Base-by-base conservation (phyloP, 805 yeast species). In the Yarrowia sp. region DNA sequence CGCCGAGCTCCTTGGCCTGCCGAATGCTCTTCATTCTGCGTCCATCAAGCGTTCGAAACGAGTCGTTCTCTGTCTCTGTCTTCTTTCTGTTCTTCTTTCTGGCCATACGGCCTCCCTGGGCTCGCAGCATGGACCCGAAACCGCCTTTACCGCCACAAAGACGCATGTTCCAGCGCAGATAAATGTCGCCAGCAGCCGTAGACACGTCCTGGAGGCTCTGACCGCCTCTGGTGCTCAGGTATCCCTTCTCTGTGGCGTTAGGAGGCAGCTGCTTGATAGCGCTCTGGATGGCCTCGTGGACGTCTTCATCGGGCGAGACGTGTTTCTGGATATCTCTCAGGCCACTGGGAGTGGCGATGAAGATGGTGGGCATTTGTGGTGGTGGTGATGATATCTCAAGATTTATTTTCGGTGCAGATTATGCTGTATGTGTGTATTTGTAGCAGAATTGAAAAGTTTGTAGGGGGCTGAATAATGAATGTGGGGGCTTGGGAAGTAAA, bases 61-160 rank as follows among this genome's bases (percentile, higher is more conserved):
- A 66, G 62, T 77, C 79, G 42, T 58, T 68, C 7, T 73, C 72
- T 14, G 51, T 61, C 21, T 65, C 64, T 13, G 68, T 67, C 56
- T 63, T 69, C 14, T 65, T 66, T 10, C 65, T 61, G 44, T 66
- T 66, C 58, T 63, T 62, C 61, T 66, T 65, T 31, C 73, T 71
- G 14, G 72, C 67, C 77, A 75, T 74, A 24, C 71, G 67, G 2
- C 75, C 76, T 3, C 79, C 81, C 60, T 74, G 76, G 4, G 76
- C 76, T 36, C 76, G 73, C 58, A 80, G 68, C 65, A 74, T 68
- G 16, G 76, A 70, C 0, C 82, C 83, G 66, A 80, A 77, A 2
- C 82, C 84, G 21, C 84, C 84, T 69, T 80, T 80, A n/a, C 84
- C 84, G 7, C 84, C 83, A 63, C 80, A 74, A 31, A 79, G 62